Base-by-base conservation (phyloP, 2,329 filamentous ascomycete genomes). In the Cercospora zeae-maydis region DNA sequence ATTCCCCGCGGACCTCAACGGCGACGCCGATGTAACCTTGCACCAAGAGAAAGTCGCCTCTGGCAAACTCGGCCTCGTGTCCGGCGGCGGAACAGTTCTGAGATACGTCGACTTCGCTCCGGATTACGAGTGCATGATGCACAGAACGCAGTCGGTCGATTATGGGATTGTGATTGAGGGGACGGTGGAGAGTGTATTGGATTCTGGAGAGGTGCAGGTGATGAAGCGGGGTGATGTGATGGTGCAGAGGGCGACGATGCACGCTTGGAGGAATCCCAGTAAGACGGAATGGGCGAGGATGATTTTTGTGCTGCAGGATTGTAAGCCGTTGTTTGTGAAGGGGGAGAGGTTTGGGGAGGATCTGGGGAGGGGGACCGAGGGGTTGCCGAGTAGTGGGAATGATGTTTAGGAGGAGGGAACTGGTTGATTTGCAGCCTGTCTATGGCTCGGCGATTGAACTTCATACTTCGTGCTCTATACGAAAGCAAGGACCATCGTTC, bases 1-100 rank as follows among this genome's bases (percentile, higher is more conserved):
- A 57, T 81, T 80, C 58, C 82, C 83, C 0, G 77, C 80, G 31
- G 70, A 80, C 54, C 74, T 86, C 59, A 76, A 78, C 67, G 67
- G 73, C 24, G 77, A 82, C 63, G 69, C 75, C 60, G 83, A 86
- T 69, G 74, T 85, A 21, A 67, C 72, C 8, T 73, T 76, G 8
- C 84, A 85, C 71, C 72, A 77, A 31, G 65, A 70, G 37, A 80
- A 79, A 64, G 74, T 83, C 42, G 67, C 69, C 3, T 66, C 66
- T 13, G 72, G 73, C 21, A 76, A 80, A 1, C 81, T 83, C 0
- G 83, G 83, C 1, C 76, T 86, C 2, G 78, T 80, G 11, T 76
- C 83, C 21, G 78, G 81, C 1, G 77, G 77, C 24, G 82, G 82
- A 13, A 81, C 81, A 4, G 80, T 82, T 13, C 75, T 81, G 42